A percentile compares a stretch with the other conserved stretches of the same genome.
phyloP scores from a whole-genome alignment of 2,329 filamentous ascomycete species.

The Curvularia lunata region DNA sequence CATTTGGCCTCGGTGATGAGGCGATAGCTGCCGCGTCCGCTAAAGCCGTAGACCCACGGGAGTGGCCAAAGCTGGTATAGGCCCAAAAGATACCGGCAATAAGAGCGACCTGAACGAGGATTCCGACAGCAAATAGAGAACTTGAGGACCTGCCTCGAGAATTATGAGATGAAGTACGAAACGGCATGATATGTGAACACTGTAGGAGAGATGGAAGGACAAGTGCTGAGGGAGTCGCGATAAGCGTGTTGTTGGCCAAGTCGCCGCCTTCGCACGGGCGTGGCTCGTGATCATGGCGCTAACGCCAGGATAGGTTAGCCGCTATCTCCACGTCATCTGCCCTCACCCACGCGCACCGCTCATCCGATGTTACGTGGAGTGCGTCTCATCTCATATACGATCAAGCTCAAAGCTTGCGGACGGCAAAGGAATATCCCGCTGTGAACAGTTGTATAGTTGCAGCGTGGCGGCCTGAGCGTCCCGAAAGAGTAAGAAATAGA shows the following conservation, averaged over 20 bases:
- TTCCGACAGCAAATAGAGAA: conserved; percentile 20
- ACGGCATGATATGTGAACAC: conserved; percentile 32
- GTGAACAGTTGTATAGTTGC: not conserved
- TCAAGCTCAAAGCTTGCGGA: not conserved
- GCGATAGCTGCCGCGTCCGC: conserved; percentile 8
- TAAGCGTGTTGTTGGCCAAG: conserved; percentile 24
- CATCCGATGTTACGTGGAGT: conserved; percentile 5
- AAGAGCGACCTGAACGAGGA: conserved; percentile 34
- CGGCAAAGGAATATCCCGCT: too few species aligned
- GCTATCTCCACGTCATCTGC: conserved; percentile 12
- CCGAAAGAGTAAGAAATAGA: conserved; percentile 6
- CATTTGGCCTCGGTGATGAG: conserved; percentile 13
- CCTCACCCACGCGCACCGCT: conserved; percentile 15
- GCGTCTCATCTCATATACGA: not conserved
- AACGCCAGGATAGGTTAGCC: conserved; percentile 4
- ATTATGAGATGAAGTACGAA: conserved; percentile 18
- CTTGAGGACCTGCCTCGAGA: conserved; percentile 22
- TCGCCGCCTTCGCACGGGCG: conserved; percentile 27
- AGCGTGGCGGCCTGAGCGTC: not conserved
- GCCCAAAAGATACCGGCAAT: conserved; percentile 24
- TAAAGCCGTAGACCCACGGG: conserved; percentile 16
- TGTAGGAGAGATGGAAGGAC: conserved; percentile 16
- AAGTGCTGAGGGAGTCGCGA: conserved; percentile 20
- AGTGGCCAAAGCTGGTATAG: conserved; percentile 16
- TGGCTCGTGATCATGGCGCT: conserved; percentile 22